Conservation (phyloP, 1,139 yeast species). For the Yamadazyma aaseri region DNA sequence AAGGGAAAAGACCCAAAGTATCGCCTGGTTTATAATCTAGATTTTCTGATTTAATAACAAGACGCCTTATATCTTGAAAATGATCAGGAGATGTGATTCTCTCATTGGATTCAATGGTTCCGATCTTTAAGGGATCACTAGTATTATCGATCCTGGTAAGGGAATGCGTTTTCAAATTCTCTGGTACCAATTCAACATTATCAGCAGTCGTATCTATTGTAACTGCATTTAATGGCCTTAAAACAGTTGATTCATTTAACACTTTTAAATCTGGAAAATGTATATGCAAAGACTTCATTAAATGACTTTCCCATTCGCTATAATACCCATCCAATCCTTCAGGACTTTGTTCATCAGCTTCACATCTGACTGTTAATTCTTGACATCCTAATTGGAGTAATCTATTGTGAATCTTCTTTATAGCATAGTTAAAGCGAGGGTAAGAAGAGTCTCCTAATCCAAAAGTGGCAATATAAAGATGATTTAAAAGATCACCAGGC, state of each 20-base stretch:
- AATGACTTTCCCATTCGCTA: slow-evolving; percentile 64
- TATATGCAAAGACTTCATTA: slow-evolving; percentile 40
- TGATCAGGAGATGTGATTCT: slow-evolving; percentile 70
- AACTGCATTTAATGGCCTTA: slow-evolving; percentile 44
- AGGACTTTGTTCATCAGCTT: slow-evolving; percentile 82
- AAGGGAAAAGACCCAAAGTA: slow-evolving; percentile 72
- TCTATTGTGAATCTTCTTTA: slow-evolving; percentile 76
- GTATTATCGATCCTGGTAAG: slow-evolving; percentile 8
- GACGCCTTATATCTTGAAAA: slow-evolving; percentile 84
- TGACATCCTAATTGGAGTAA: slow-evolving; percentile 77
- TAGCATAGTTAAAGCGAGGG: slow-evolving; percentile 82
- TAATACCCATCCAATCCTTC: slow-evolving; percentile 80
- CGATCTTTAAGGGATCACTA: slow-evolving; percentile 20
- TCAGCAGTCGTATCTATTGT: slow-evolving; percentile 21
- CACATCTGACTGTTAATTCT: slow-evolving; percentile 73
- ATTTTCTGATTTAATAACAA: slow-evolving; percentile 42
- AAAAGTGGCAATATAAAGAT: slow-evolving; percentile 65
- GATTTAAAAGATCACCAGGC: slow-evolving; percentile 61
- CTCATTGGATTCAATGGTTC: slow-evolving; percentile 45
- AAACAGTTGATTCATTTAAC: slow-evolving; percentile 38
- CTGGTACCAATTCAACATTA: slow-evolving; percentile 19
- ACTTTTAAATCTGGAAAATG: slow-evolving; percentile 35
- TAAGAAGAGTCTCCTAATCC: slow-evolving; percentile 97
- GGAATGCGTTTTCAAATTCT: slow-evolving; percentile 4
- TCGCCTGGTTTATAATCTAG: slow-evolving; percentile 71